Base-by-base conservation (phyloP, 2,329 filamentous ascomycete genomes). In the Pseudocercospora ulei region DNA sequence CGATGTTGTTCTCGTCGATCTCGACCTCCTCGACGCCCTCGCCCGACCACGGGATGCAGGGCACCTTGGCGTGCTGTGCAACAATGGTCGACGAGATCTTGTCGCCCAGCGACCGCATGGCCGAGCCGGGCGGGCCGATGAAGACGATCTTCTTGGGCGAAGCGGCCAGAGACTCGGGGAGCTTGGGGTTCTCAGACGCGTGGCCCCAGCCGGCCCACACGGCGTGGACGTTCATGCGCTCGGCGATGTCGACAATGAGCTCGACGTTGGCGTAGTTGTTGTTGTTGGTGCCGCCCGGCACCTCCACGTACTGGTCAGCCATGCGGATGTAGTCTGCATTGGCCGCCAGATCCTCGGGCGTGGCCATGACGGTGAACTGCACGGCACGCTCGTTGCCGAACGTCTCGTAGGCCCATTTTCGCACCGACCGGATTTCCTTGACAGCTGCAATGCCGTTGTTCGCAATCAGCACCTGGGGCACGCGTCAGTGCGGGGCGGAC, bases 241-340 rank as follows among this genome's bases (percentile, higher is more conserved):
- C 90, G 16, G 90, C 90, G 61, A 98, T 78, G 69, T 98, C 90
- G 52, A 98, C 90, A 65, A 98, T 98, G 62, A 98, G 73, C 70
- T 98, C 90, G 44, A 98, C 90, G 63, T 98, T 98, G 68, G 90
- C 90, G 67, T 98, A 98, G 68, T 98, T 98, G 79, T 98, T 94
- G 75, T 98, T 98, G 71, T 98, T 98, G 47, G 90, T 98, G 60
- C 90, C 90, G 59, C 90, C 90, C 20, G 90, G 90, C 46, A 98
- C 88, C 69, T 98, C 90, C 55, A 98, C 90, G 64, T 98, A 98
- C 73, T 95, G 85, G 67, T 98, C 90, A 20, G 90, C 90, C 90
- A 98, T 96, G 62, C 90, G 78, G 63, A 98, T 98, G 69, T 98
- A 98, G 67, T 98, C 90, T 53, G 90, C 90, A 64, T 98, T 98